Conservation (phyloP, 1,284 basidiomycete genomes). For the Ustilago vetiveriae region DNA sequence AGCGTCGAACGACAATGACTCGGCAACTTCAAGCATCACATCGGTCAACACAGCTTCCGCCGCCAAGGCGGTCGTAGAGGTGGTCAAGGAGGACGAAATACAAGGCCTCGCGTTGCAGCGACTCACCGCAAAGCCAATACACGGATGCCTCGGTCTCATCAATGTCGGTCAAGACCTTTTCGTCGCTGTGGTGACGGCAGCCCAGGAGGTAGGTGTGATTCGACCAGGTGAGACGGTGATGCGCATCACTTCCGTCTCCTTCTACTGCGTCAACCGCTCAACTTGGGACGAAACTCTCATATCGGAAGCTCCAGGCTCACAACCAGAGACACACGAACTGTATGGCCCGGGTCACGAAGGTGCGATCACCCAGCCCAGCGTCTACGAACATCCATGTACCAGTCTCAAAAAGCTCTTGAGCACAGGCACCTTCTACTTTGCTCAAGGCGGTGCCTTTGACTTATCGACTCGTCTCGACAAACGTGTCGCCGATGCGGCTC, state of each 20-base stretch:
- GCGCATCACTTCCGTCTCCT: conserved; percentile 55
- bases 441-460: conserved; percentile 83
- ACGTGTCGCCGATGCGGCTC: conserved; percentile 69
- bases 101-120: conserved; percentile 24
- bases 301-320: conserved; percentile 19
- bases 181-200: conserved; percentile 52
- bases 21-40: conserved; percentile 15
- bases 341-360: conserved; percentile 32
- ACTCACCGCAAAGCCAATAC: conserved; percentile 32
- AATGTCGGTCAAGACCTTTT: conserved; percentile 62
- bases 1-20: conserved; percentile 11
- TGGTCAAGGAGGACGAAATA: conserved; percentile 41
- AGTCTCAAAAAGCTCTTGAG: conserved; percentile 90
- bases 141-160: conserved; percentile 60
- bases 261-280: conserved; percentile 60
- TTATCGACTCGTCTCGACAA: conserved; percentile 69
- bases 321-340: conserved; percentile 43
- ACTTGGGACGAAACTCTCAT: conserved; percentile 55
- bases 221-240: conserved; percentile 44
- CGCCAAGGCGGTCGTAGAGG: conserved; percentile 48
- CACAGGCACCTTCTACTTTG: conserved; percentile 92
- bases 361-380: conserved; percentile 38
- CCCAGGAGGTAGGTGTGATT: conserved; percentile 52
- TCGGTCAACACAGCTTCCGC: conserved; percentile 15
- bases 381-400: conserved; percentile 86